Percentiles rank a stretch among this genome's conserved stretches.
Evolutionary conservation across 225 moss, liverwort and hornwort genomes (phyloP).

Genomic region (Rhytidiadelphus loreus): DNA sequence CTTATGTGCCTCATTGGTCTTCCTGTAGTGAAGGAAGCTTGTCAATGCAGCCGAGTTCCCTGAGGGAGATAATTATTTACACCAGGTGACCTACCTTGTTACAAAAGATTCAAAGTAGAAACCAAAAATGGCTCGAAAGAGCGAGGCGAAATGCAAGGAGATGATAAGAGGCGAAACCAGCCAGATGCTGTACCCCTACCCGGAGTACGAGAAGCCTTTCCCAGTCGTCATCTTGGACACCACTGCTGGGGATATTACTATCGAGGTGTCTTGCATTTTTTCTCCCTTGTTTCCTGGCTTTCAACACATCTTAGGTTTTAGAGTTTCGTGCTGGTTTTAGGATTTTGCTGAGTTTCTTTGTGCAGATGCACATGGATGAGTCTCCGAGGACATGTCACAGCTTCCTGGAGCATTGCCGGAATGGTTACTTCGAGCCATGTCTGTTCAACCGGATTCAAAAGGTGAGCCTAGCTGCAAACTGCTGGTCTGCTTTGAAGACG

Average conservation of each 20-base stretch:
- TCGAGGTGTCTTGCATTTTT: neutral
- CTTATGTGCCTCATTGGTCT: neutral
- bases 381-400: conserved; percentile 65
- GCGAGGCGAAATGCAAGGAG: conserved; percentile 3
- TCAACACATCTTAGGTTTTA: neutral
- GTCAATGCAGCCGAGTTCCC: neutral
- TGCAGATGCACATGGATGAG: conserved; percentile 55
- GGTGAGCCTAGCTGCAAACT: conserved; percentile 8
- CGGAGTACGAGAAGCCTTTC: conserved; percentile 14
- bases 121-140: conserved; percentile 8
- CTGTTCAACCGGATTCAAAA: conserved; percentile 81
- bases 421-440: conserved; percentile 68
- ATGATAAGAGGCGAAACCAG: conserved; percentile 9
- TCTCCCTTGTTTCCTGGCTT: neutral
- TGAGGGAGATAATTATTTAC: neutral
- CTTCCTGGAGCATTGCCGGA: conserved; percentile 70
- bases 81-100: neutral
- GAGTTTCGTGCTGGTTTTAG: neutral
- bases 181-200: conserved; percentile 18
- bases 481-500: neutral
- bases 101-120: neutral
- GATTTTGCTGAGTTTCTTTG: neutral
- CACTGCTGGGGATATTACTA: conserved; percentile 17
- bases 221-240: conserved; percentile 31
- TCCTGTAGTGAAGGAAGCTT: neutral